Conservation (phyloP, 129 eudicot species). For the Centaurea solstitialis region DNA sequence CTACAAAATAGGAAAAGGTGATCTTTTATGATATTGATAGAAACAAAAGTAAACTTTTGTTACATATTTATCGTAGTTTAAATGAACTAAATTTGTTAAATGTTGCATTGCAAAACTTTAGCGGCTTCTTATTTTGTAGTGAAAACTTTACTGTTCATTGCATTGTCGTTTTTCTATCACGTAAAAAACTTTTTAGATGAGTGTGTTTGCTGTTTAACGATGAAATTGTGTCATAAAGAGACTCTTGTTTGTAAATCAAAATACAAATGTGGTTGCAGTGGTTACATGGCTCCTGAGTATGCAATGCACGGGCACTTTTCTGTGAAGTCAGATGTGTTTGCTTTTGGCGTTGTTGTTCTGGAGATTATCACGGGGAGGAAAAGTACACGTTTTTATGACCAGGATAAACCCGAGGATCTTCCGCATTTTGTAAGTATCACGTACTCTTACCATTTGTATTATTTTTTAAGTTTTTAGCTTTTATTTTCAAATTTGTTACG, state of each 20-base stretch:
- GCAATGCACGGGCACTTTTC: slow-evolving; percentile 32
- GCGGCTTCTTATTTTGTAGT: too few relatives aligned
- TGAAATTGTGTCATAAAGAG: not conserved
- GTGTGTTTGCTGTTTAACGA: not conserved
- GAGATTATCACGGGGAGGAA: slow-evolving; percentile 24
- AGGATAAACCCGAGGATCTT: slow-evolving; percentile 14
- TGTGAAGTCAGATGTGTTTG: slow-evolving; percentile 36
- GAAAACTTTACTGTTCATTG: too few relatives aligned
- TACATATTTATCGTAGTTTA: too few relatives aligned
- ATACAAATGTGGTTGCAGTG: slow-evolving; percentile 1
- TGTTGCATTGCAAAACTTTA: too few relatives aligned
- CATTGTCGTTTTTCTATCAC: too few relatives aligned
- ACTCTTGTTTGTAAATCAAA: not conserved
- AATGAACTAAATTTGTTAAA: too few relatives aligned
- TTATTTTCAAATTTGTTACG: too few relatives aligned
- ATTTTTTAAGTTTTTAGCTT: too few relatives aligned
- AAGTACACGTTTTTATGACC: slow-evolving; percentile 16
- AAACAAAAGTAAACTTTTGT: too few relatives aligned
- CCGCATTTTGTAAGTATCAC: slow-evolving; percentile 17
- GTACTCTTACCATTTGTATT: not conserved
- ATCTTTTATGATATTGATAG: too few relatives aligned
- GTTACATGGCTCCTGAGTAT: slow-evolving; percentile 50
- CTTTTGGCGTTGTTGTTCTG: slow-evolving; percentile 36
- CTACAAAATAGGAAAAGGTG: too few relatives aligned
- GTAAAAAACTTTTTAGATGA: not conserved